Evolutionary conservation across 306 rosid species (phyloP).

Genomic region (Cicer chorassanicum): DNA sequence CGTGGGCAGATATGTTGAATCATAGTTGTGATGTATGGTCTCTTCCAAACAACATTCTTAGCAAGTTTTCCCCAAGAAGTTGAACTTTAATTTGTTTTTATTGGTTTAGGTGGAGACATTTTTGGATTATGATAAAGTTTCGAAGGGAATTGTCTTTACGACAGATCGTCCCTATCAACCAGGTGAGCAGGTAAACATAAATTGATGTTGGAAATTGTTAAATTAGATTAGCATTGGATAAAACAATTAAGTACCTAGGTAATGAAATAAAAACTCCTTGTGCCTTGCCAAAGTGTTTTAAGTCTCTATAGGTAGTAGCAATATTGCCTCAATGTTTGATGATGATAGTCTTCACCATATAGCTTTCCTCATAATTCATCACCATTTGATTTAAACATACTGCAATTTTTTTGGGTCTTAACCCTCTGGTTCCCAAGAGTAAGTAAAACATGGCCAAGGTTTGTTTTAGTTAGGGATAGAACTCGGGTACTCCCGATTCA

Average conservation of each 20-base stretch:
- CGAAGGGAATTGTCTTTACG: conserved; percentile 83
- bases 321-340: conserved; percentile 3
- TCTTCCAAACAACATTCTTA: conserved; percentile 35
- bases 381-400: not conserved
- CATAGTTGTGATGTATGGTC: conserved; percentile 82
- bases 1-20: conserved; percentile 99
- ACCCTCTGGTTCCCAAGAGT: no score
- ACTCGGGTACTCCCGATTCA: no score
- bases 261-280: conserved; percentile 22
- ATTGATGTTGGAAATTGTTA: conserved; percentile 32
- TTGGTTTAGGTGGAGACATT: conserved; percentile 83
- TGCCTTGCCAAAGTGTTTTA: conserved; percentile 28
- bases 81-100: conserved; percentile 41
- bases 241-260: conserved; percentile 14
- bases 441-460: no score
- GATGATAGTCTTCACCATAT: no score
- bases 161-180: conserved; percentile 86
- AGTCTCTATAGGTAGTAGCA: conserved; percentile 24
- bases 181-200: conserved; percentile 96
- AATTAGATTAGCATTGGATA: conserved; percentile 6
- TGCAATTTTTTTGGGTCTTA: no score
- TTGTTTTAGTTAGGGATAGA: no score
- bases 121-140: conserved; percentile 81
- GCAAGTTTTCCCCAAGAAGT: conserved; percentile 3
- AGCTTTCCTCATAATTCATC: not conserved